phyloP scores from a whole-genome alignment of 495 filamentous ascomycete species.

The Hypomontagnella submonticulosa region DNA sequence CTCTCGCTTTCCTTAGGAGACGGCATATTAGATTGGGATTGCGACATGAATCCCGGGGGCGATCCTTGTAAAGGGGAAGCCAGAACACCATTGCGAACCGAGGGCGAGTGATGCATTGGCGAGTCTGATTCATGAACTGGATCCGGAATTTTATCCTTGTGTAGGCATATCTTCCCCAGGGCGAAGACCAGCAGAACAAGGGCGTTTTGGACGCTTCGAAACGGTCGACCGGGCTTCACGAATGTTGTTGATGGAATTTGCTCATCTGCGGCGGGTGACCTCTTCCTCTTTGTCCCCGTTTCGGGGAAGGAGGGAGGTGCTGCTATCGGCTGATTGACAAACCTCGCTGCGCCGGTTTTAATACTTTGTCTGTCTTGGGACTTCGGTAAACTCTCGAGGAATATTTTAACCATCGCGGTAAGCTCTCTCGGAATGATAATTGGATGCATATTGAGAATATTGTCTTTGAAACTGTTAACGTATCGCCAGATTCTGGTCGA shows the following conservation, averaged over 20 bases:
- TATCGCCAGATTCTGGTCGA: constrained; percentile 69
- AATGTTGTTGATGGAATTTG: constrained; percentile 48
- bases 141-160: constrained; percentile 69
- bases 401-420: constrained; percentile 60
- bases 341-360: constrained; percentile 40
- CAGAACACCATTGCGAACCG: constrained; percentile 60
- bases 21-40: constrained; percentile 54
- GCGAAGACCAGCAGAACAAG: constrained; percentile 85
- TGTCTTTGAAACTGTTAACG: constrained; percentile 74
- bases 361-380: constrained; percentile 36
- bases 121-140: constrained; percentile 61
- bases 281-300: constrained; percentile 68
- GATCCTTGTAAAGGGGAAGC: constrained; percentile 62
- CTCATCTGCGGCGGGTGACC: constrained; percentile 57
- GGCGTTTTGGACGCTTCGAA: constrained; percentile 74
- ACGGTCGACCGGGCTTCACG: constrained; percentile 56
- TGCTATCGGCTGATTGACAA: constrained; percentile 41
- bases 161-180: constrained; percentile 82
- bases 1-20: constrained; percentile 64
- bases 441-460: constrained; percentile 91
- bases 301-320: constrained; percentile 48
- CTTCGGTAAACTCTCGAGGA: constrained; percentile 56
- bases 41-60: constrained; percentile 54
- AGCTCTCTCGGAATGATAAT: constrained; percentile 70
- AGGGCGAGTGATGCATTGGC: constrained; percentile 55